A percentile compares a stretch with the other conserved stretches of the same genome.
These are phyloP conservation scores for Tripterygium wilfordii DNA, from an alignment of 177 flowering plant species.

Conservation along the genomic window DNA sequence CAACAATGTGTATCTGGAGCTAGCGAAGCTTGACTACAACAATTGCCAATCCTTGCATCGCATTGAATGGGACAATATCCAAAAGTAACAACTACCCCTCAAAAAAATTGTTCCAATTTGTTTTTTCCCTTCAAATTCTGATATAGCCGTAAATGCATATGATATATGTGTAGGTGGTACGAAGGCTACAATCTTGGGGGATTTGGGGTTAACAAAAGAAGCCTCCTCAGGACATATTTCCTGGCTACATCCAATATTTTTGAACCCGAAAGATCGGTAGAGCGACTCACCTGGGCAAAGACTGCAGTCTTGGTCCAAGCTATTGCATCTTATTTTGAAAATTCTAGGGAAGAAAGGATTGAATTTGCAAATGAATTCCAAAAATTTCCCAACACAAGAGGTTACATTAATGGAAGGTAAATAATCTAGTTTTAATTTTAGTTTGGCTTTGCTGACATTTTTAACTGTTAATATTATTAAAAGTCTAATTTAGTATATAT, in stretches of 20 bases:
- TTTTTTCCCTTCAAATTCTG: background rate
- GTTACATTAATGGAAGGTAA: conserved; percentile 22
- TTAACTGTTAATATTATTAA: background rate
- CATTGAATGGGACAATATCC: conserved; percentile 53
- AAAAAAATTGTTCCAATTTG: background rate
- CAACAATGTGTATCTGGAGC: conserved; percentile 65
- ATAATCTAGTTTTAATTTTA: background rate
- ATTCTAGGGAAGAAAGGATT: conserved; percentile 15
- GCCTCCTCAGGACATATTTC: conserved; percentile 44
- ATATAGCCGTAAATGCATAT: background rate
- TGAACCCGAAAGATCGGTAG: conserved; percentile 52
- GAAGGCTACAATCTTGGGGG: conserved; percentile 28
- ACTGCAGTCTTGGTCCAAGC: conserved; percentile 45
- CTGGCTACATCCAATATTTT: conserved; percentile 62
- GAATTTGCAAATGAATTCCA: conserved; percentile 43
- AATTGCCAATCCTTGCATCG: conserved; percentile 59
- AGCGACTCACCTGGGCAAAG: conserved; percentile 78
- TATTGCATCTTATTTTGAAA: conserved; percentile 26
- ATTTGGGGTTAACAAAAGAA: conserved; percentile 41
- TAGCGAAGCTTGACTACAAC: conserved; percentile 80
- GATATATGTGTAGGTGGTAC: conserved; percentile 60
- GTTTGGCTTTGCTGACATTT: background rate
- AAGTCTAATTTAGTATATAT: background rate
- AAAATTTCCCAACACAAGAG: background rate
- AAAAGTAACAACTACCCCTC: conserved; percentile 36